Conservation (phyloP, 257 asterid species). For the Perilla frutescens region DNA sequence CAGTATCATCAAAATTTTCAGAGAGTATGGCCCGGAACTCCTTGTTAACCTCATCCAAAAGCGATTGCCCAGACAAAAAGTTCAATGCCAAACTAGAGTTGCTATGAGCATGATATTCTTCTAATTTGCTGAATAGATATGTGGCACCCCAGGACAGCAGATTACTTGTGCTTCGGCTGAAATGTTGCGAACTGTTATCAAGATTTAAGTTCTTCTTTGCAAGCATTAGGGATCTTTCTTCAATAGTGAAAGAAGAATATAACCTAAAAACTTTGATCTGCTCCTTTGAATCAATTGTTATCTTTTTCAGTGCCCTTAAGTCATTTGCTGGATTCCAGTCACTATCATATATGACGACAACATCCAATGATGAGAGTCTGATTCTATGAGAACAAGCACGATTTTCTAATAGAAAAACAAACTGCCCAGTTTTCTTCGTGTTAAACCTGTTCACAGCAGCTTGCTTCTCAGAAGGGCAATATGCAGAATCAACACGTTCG, state of each 20-base stretch:
- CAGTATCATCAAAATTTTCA: conserved; percentile 34
- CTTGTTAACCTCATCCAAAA: conserved; percentile 54
- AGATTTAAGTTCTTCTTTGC: conserved; percentile 62
- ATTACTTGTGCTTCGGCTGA: conserved; percentile 52
- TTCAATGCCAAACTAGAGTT: conserved; percentile 39
- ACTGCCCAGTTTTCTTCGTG: conserved; percentile 62
- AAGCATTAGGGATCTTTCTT: conserved; percentile 72
- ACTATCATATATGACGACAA: conserved; percentile 65
- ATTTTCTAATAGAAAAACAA: conserved; percentile 79
- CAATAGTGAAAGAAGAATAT: conserved; percentile 75
- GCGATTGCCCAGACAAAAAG: conserved; percentile 50
- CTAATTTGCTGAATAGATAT: conserved; percentile 69
- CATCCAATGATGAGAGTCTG: conserved; percentile 66
- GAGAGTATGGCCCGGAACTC: conserved; percentile 65
- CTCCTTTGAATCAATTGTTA: conserved; percentile 63
- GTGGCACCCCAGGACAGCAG: conserved; percentile 90
- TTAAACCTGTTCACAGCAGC: conserved; percentile 76
- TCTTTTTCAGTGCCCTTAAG: conserved; percentile 66
- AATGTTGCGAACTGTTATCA: conserved; percentile 53
- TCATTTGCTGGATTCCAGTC: conserved; percentile 85
- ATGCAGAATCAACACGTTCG: conserved; percentile 67
- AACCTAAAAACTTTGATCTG: conserved; percentile 76
- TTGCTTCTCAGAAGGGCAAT: conserved; percentile 56
- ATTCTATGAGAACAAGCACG: conserved; percentile 75
- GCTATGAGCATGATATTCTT: conserved; percentile 63